These are phyloP conservation scores for Sextonia rubra DNA, from an alignment of 164 flowering plant genomes.

Conservation along the genomic window DNA sequence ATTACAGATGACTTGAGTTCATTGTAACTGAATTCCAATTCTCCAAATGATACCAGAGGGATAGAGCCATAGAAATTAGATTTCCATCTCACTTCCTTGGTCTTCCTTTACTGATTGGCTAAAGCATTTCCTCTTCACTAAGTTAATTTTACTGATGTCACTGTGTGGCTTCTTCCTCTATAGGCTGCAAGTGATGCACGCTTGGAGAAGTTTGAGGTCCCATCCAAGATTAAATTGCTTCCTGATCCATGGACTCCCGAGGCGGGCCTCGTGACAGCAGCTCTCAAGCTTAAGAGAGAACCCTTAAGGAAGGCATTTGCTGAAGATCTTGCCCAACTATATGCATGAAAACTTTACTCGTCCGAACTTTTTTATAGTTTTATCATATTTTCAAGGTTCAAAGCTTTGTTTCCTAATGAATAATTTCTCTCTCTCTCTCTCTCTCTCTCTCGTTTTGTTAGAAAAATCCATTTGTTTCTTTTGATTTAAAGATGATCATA, in stretches of 20 bases:
- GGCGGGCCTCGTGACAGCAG: slow-evolving; percentile 89
- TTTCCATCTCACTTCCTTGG: background rate
- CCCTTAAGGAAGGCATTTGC: slow-evolving; percentile 59
- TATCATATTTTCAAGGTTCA: no score
- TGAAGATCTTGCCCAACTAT: slow-evolving; percentile 68
- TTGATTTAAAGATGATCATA: background rate
- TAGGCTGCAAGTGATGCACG: slow-evolving; percentile 77
- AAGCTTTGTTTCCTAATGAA: background rate
- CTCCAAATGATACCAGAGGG: no score
- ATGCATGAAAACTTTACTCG: slow-evolving; percentile 20
- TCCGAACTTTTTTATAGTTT: background rate
- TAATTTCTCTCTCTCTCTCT: background rate
- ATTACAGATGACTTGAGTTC: no score
- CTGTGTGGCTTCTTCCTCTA: background rate
- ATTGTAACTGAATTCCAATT: no score
- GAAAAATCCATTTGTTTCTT: background rate
- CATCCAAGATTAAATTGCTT: slow-evolving; percentile 82
- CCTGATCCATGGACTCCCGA: slow-evolving; percentile 91
- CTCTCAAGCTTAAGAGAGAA: slow-evolving; percentile 95
- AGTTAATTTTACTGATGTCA: background rate
- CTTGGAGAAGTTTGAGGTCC: slow-evolving; percentile 88
- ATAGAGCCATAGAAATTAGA: background rate
- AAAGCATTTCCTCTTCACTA: background rate
- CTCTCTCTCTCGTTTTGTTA: background rate
- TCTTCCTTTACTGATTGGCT: background rate